phyloP scores from a whole-genome alignment of 192 early-diverging fungal genomes.

The Coemansia brasiliensis region DNA sequence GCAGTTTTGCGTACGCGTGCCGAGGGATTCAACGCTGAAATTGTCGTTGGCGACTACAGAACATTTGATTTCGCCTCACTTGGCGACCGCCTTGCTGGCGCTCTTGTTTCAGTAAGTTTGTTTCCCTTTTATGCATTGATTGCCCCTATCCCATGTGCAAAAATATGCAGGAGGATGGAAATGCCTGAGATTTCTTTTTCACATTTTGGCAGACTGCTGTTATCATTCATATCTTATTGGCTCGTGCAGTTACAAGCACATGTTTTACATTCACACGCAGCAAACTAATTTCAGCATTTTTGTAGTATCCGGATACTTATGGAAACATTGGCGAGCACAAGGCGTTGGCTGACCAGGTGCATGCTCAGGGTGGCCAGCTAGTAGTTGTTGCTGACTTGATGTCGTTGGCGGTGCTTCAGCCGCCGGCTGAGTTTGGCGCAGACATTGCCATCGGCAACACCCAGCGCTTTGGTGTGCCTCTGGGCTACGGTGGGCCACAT shows the following conservation, averaged over 20 bases:
- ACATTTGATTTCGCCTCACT: slow-evolving; percentile 74
- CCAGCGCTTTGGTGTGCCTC: slow-evolving; percentile 97
- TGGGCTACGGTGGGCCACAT: slow-evolving; percentile 98
- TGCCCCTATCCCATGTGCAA: neutral
- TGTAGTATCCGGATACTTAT: slow-evolving; percentile 90
- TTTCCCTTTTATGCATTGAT: neutral
- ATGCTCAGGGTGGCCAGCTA: slow-evolving; percentile 80
- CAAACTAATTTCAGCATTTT: neutral
- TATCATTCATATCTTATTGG: slow-evolving; percentile 9
- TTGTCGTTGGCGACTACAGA: slow-evolving; percentile 81
- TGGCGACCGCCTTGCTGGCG: slow-evolving; percentile 83
- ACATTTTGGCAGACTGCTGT: neutral
- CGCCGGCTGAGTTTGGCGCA: slow-evolving; percentile 95
- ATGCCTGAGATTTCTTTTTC: neutral
- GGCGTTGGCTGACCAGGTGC: slow-evolving; percentile 74
- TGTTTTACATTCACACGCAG: neutral
- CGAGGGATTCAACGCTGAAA: slow-evolving; percentile 91
- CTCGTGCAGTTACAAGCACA: slow-evolving; percentile 1
- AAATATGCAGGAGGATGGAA: slow-evolving; percentile 2
- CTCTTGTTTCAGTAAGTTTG: slow-evolving; percentile 74
- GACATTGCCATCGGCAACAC: slow-evolving; percentile 98
- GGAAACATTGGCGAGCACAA: slow-evolving; percentile 86
- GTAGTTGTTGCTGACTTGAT: slow-evolving; percentile 93
- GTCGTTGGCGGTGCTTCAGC: slow-evolving; percentile 84
- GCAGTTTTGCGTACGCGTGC: slow-evolving; percentile 88